phyloP scores from a whole-genome alignment of 2,329 filamentous ascomycete species.

The Pseudogymnoascus sp. region DNA sequence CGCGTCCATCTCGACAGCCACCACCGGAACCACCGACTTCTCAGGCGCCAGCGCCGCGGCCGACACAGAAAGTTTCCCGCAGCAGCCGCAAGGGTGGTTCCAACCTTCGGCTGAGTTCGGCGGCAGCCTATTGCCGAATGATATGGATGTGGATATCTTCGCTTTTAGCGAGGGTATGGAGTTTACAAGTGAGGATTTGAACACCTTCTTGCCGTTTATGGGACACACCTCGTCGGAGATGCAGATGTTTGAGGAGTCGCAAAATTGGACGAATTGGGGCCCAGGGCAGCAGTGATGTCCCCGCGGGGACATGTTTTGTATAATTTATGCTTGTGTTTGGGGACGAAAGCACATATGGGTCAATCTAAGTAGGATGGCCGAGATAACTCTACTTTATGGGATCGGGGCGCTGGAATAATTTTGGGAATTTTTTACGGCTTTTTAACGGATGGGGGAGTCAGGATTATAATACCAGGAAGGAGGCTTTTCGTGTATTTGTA shows the following conservation, averaged over 20 bases:
- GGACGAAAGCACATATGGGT: neutral
- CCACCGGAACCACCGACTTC: neutral
- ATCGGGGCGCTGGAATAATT: neutral
- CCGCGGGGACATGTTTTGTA: neutral
- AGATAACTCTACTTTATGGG: slow-evolving; percentile 1
- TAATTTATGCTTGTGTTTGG: neutral
- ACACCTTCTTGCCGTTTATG: neutral
- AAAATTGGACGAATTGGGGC: neutral
- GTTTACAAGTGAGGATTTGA: neutral
- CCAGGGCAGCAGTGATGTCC: neutral
- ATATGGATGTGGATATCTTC: slow-evolving; percentile 8
- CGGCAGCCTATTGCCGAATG: neutral
- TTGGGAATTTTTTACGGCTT: neutral
- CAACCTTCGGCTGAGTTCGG: neutral
- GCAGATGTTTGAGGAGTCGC: neutral
- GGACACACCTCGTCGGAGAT: neutral
- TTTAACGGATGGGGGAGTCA: neutral
- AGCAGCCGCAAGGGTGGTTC: neutral
- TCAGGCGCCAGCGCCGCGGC: neutral
- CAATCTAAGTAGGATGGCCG: neutral
- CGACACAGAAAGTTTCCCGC: neutral
- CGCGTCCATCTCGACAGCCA: neutral
- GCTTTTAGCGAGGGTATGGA: slow-evolving; percentile 4
- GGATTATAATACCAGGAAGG: slow-evolving; percentile 3
- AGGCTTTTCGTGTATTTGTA: neutral